Evolutionary conservation across 2,329 filamentous ascomycete genomes (phyloP).

Genomic region (Colletotrichum noveboracense): DNA sequence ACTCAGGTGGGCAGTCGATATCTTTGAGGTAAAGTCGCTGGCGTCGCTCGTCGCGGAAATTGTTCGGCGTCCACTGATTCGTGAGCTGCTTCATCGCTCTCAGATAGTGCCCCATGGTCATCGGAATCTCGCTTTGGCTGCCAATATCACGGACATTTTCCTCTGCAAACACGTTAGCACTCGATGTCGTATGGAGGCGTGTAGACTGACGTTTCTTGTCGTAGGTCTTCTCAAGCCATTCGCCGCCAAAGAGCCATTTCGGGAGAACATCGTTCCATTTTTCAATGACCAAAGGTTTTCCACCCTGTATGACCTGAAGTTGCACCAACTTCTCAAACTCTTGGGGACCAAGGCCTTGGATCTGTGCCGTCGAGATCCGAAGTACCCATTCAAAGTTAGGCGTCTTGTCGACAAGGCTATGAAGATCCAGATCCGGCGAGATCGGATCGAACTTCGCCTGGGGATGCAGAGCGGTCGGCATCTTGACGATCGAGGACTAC

Average conservation of each 20-base stretch:
- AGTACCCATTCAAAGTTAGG: slow-evolving; percentile 88
- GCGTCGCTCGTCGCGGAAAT: slow-evolving; percentile 78
- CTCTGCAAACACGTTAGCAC: slow-evolving; percentile 53
- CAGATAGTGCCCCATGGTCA: slow-evolving; percentile 90
- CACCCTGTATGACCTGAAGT: slow-evolving; percentile 82
- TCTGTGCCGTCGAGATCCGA: slow-evolving; percentile 78
- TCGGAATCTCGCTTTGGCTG: slow-evolving; percentile 74
- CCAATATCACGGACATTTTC: slow-evolving; percentile 86
- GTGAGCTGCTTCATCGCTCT: slow-evolving; percentile 85
- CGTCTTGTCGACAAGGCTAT: slow-evolving; percentile 75
- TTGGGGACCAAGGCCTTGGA: slow-evolving; percentile 76
- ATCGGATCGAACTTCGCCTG: slow-evolving; percentile 93
- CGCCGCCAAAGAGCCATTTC: slow-evolving; percentile 75
- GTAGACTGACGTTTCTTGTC: slow-evolving; percentile 73
- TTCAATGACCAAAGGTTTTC: slow-evolving; percentile 89
- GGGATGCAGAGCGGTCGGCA: slow-evolving; percentile 78
- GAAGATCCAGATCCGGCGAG: slow-evolving; percentile 81
- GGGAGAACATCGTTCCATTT: slow-evolving; percentile 82
- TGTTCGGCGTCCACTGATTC: slow-evolving; percentile 78
- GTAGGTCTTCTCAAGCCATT: slow-evolving; percentile 81
- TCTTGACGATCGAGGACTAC: slow-evolving; percentile 43
- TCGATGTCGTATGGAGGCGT: background rate
- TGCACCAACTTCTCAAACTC: slow-evolving; percentile 86
- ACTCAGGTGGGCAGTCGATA: slow-evolving; percentile 90
- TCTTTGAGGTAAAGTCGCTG: slow-evolving; percentile 96